Evolutionary conservation across 2,329 filamentous ascomycete genomes (phyloP).

Genomic region (Verticillium nubilum): DNA sequence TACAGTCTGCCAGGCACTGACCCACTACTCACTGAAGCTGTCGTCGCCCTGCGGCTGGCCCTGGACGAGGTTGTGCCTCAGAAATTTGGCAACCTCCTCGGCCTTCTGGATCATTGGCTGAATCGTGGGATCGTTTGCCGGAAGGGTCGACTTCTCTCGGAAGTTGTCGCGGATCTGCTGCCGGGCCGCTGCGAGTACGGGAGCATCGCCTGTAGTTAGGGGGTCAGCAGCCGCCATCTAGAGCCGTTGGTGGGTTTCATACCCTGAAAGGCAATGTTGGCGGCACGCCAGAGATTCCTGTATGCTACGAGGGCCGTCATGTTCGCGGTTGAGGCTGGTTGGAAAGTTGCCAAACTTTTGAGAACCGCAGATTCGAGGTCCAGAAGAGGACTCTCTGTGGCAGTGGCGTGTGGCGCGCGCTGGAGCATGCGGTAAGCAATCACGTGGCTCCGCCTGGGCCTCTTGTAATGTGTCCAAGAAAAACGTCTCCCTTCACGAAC

Average conservation of each 20-base stretch:
- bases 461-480: not conserved
- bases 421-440: not conserved
- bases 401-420: not conserved
- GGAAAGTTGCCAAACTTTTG: not conserved
- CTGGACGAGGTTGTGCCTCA: conserved; percentile 85
- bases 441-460: not conserved
- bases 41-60: conserved; percentile 52
- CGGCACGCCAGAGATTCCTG: conserved; percentile 73
- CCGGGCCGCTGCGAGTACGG: conserved; percentile 65
- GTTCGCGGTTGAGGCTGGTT: conserved; percentile 1
- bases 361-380: not conserved
- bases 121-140: conserved; percentile 52
- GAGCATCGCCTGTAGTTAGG: conserved; percentile 56
- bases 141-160: conserved; percentile 56
- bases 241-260: conserved; percentile 12
- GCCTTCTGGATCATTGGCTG: conserved; percentile 69
- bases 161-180: conserved; percentile 70
- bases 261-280: conserved; percentile 81
- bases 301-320: conserved; percentile 71
- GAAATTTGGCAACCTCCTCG: conserved; percentile 72
- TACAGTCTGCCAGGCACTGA: not conserved
- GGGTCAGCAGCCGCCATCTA: not conserved
- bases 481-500: too few relatives aligned
- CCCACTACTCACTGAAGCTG: conserved; percentile 52
- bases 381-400: not conserved